Base-by-base conservation (phyloP, 108 stramenopile genomes). In the Pinguiococcus pyrenoidosus region DNA sequence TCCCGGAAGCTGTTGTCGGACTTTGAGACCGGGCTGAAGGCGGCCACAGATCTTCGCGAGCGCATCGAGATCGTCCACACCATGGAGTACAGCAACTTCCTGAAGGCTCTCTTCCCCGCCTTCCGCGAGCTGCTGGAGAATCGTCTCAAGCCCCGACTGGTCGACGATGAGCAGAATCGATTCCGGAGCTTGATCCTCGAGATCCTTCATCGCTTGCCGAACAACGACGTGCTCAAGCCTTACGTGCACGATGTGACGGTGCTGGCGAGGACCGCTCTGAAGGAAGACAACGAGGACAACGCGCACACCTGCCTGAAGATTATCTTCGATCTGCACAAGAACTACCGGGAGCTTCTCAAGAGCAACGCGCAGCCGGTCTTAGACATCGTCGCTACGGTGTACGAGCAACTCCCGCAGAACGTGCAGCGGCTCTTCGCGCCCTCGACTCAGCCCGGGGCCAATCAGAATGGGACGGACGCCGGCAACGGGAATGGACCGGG, bases 251-350 rank as follows among this genome's bases (percentile, higher is more conserved):
- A 73, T 37, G 46, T 83, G 37, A 64, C 85, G 26, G 73, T 64
- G 7, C 39, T 81, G 8, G 61, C 76, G 21, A 76, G 82, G 47
- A 52, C 67, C 33, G 73, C 81, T 10, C 67, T 89, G 21, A 49
- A 64, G 27, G 39, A 53, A 12, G 87, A 89, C 36, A 83, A 76
- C 46, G 83, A 89, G 53, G 84, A 86, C 27, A 84, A 85, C 56
- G 84, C 84, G 5, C 43, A 86, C 37, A 41, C 79, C 27, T 74
- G 79, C 17, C 71, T 75, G 17, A 32, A 75, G 2, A 83, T 86
- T 37, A 79, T 89, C 16, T 85, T 85, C 60, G 84, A 86, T 29
- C 48, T 83, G 34, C 75, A 79, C 69, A 83, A 81, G 58, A 78
- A 69, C 32, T 89, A 79, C 56, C 66, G 81, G 9, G 55, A 75